Evolutionary conservation across 2,329 filamentous ascomycete genomes (phyloP).

Genomic region (Talaromyces albobiverticillius): DNA sequence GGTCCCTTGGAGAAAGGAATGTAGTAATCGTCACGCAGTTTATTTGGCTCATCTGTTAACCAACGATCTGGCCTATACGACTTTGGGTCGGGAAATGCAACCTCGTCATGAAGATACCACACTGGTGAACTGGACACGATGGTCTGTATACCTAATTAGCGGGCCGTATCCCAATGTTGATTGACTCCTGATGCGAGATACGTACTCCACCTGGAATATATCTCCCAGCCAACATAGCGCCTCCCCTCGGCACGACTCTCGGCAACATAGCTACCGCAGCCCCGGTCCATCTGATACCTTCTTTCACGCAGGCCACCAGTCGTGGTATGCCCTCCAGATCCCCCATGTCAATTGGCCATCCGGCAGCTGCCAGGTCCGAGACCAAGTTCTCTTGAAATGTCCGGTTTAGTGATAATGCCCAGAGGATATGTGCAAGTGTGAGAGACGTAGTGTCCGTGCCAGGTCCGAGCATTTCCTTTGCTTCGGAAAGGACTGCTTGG

Average conservation of each 20-base stretch:
- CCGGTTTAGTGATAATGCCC: neutral
- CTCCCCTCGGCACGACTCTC: neutral
- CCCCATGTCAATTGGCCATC: neutral
- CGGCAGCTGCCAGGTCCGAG: neutral
- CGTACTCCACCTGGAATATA: neutral
- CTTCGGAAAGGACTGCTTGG: neutral
- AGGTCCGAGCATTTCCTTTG: slow-evolving; percentile 3
- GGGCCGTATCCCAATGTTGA: too few relatives aligned
- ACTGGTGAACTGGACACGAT: slow-evolving; percentile 1
- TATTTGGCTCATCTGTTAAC: neutral
- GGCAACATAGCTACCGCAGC: slow-evolving; percentile 10
- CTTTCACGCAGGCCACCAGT: slow-evolving; percentile 12
- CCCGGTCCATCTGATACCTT: slow-evolving; percentile 15
- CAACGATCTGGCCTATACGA: neutral
- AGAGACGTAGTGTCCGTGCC: slow-evolving; percentile 7
- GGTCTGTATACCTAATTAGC: neutral
- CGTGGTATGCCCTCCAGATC: slow-evolving; percentile 5
- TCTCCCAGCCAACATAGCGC: neutral
- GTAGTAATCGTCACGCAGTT: slow-evolving; percentile 1
- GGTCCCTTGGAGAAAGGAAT: slow-evolving; percentile 6
- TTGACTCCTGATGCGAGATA: neutral
- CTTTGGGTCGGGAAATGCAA: neutral
- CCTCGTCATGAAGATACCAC: neutral
- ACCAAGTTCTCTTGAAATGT: neutral
- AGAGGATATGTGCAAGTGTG: slow-evolving; percentile 6